Percentiles rank a stretch among this genome's conserved stretches.
Conservation (phyloP, 116 monocot genomes). For the Thalassia testudinum region DNA sequence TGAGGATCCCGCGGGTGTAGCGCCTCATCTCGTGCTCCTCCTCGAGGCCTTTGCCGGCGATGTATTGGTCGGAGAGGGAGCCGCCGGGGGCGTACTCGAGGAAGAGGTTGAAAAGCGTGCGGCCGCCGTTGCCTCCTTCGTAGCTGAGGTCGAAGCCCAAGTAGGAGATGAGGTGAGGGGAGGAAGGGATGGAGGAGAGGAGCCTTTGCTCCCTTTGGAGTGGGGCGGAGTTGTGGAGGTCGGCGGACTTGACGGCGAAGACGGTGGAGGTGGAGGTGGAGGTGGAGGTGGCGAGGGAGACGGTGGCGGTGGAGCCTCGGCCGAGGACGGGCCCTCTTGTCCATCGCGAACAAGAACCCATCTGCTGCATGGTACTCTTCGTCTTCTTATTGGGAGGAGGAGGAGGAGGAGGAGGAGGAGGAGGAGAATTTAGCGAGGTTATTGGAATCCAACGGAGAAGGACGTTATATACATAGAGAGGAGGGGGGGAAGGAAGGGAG, state of each 20-base stretch:
- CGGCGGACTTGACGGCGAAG: slow-evolving; percentile 34
- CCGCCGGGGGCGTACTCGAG: slow-evolving; percentile 68
- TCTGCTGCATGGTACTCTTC: too few relatives aligned
- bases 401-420: too few relatives aligned
- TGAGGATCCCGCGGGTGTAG: slow-evolving; percentile 21
- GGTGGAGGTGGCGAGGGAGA: too few relatives aligned
- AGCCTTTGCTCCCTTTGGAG: slow-evolving; percentile 21
- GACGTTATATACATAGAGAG: too few relatives aligned
- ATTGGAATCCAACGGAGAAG: too few relatives aligned
- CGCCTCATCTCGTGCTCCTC: slow-evolving; percentile 17
- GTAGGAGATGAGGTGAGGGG: too few relatives aligned
- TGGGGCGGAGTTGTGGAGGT: slow-evolving; percentile 3
- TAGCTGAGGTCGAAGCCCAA: slow-evolving; percentile 31
- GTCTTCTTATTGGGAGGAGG: too few relatives aligned
- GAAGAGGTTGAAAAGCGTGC: too few relatives aligned
- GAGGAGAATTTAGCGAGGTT: too few relatives aligned
- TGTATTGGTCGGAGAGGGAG: slow-evolving; percentile 36
- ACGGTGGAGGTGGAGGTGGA: slow-evolving; percentile 7
- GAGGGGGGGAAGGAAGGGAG: too few relatives aligned
- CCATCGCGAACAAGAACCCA: too few relatives aligned
- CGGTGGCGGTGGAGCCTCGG: too few relatives aligned
- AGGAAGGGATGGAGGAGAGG: slow-evolving; percentile 21
- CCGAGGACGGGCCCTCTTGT: slow-evolving; percentile 23
- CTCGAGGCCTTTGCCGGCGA: slow-evolving; percentile 15
- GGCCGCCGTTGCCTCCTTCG: slow-evolving; percentile 33